Conservation (phyloP, 371 early-diverging fungal genomes). For the Mortierella sp. region DNA sequence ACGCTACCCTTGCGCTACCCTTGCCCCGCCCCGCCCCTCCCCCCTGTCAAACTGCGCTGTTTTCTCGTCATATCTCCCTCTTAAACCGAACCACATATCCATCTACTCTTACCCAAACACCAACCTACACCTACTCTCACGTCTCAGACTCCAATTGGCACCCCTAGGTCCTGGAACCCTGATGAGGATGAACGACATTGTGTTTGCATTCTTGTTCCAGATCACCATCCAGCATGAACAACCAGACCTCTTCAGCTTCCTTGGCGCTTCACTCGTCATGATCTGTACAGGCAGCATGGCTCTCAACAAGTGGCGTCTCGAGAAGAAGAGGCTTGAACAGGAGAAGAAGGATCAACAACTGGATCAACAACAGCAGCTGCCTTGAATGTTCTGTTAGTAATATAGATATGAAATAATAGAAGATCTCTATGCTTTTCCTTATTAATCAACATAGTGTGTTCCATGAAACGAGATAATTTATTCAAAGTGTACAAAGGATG, state of each 20-base stretch:
- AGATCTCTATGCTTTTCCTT: neutral
- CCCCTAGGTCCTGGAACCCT: conserved; percentile 84
- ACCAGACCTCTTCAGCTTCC: conserved; percentile 67
- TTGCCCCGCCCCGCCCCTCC: too few species aligned
- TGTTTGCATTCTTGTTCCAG: conserved; percentile 85
- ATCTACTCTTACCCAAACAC: neutral
- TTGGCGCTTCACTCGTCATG: conserved; percentile 80
- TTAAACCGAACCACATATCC: neutral
- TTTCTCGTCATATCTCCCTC: neutral
- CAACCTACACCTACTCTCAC: neutral
- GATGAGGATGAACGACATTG: conserved; percentile 88
- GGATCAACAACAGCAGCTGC: conserved; percentile 11
- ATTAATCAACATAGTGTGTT: neutral
- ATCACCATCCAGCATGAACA: conserved; percentile 76
- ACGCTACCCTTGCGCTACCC: too few species aligned
- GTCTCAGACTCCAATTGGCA: conserved; percentile 79
- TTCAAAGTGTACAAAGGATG: conserved; percentile 5
- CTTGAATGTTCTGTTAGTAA: neutral
- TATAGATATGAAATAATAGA: neutral
- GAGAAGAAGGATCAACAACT: neutral
- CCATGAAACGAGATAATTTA: neutral
- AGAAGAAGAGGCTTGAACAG: conserved; percentile 29
- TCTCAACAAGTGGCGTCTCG: conserved; percentile 70
- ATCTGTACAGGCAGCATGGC: conserved; percentile 77
- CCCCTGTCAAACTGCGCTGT: neutral